Evolutionary conservation across 768 basidiomycete genomes (phyloP), one percentile per base, ranked within the genome.

Genomic region (Neoboletus magnificus): DNA sequence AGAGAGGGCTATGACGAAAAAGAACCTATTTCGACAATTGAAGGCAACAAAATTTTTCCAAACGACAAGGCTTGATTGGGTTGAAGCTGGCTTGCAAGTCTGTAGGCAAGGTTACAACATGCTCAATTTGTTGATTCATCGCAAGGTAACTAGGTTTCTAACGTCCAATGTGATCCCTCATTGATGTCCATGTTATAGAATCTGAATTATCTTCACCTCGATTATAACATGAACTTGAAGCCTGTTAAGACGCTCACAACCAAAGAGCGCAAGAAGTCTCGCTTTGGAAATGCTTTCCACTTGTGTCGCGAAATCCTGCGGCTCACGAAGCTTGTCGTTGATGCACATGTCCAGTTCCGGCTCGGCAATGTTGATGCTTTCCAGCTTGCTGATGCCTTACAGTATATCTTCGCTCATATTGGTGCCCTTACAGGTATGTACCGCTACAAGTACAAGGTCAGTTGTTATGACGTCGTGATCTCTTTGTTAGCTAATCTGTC

Each of bases 11-110:
- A 96, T 97, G 91, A 89, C 91, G 60, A 98, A 96, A 84, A 93
- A 96, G 77, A 97, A 95, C 67, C 70, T 98, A 48, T 98, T 99
- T 82, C 82, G 93, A 42, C 91, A 94, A 68, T 79, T 94, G 54
- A 98, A 98, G 74, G 88, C 91, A n/a, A 99, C 97, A 55, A 98
- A 98, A 74, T 99, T 99, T 76, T 99, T 99, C 86, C 97, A 98
- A 78, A 93, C 91, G 15, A 99, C 97, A 5, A 92, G 83, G 61
- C 75, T 99, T 62, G 97, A 99, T 72, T 99, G 97, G 97, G 96
- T 99, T 36, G 97, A 99, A 72, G 97, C 96, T 3, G 97, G 97
- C 62, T 75, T 99, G 57, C 97, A 99, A 73, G 96, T 99, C 50
- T 98, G 96, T 77, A 79, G 97, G 61, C 97, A 99, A 70, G 97